Percentiles rank a stretch among this genome's conserved stretches.
Conservation (phyloP, 495 filamentous ascomycete species). For the Lasiosphaeria miniovina region DNA sequence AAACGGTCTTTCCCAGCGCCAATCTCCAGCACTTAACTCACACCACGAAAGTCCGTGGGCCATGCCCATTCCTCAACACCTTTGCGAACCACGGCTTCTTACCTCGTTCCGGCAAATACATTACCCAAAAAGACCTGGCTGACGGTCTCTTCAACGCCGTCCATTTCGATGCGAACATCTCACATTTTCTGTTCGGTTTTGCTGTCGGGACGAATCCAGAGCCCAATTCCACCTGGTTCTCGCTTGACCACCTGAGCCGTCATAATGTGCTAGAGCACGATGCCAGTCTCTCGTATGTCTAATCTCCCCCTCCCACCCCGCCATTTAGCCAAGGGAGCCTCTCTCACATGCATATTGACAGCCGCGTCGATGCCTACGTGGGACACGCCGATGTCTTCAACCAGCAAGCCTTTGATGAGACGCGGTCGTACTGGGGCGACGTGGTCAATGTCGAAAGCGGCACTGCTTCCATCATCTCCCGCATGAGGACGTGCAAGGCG, state of each 20-base stretch:
- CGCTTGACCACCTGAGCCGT: conserved; percentile 40
- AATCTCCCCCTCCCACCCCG: not conserved
- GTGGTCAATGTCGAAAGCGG: conserved; percentile 37
- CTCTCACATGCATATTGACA: conserved; percentile 14
- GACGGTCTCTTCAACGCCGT: conserved; percentile 25
- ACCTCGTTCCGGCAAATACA: conserved; percentile 30
- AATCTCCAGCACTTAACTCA: not conserved
- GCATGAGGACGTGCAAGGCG: conserved; percentile 38
- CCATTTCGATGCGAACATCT: conserved; percentile 36
- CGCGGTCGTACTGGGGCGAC: conserved; percentile 35
- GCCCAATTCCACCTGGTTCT: conserved; percentile 50
- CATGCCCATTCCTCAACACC: conserved; percentile 39
- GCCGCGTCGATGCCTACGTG: conserved; percentile 42
- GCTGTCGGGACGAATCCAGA: conserved; percentile 45
- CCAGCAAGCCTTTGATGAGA: conserved; percentile 40
- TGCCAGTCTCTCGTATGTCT: conserved; percentile 43
- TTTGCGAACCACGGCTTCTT: conserved; percentile 31
- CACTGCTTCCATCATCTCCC: conserved; percentile 42
- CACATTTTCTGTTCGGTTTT: conserved; percentile 37
- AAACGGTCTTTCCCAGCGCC: not conserved
- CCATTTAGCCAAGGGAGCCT: not conserved
- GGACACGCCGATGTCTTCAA: conserved; percentile 48
- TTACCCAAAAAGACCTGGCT: conserved; percentile 28
- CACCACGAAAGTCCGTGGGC: conserved; percentile 27
- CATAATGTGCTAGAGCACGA: conserved; percentile 48